Conservation (phyloP, 805 yeast genomes). For the Barnettozyma salicaria region DNA sequence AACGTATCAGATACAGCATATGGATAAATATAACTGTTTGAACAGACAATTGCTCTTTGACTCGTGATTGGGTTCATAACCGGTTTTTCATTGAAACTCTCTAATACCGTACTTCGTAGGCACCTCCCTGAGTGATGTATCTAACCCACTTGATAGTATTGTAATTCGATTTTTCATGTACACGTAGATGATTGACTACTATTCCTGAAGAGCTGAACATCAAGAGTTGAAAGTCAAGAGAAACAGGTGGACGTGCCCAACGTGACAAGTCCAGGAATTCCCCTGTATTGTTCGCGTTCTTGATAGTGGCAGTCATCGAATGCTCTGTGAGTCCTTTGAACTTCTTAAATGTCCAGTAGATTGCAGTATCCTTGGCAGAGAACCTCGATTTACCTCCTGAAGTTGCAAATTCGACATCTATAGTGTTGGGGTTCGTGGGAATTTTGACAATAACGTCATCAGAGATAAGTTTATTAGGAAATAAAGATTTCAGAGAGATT, state of each 20-base stretch:
- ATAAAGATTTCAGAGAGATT: slow-evolving; percentile 57
- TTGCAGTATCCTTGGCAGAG: slow-evolving; percentile 55
- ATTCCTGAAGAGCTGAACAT: slow-evolving; percentile 78
- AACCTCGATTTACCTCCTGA: slow-evolving; percentile 66
- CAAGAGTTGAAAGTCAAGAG: slow-evolving; percentile 58
- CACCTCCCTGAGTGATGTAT: slow-evolving; percentile 69
- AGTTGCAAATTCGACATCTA: slow-evolving; percentile 39
- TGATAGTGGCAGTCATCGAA: slow-evolving; percentile 50
- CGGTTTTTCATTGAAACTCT: neutral
- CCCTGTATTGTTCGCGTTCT: slow-evolving; percentile 25
- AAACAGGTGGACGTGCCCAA: slow-evolving; percentile 48
- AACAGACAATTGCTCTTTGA: too few relatives aligned
- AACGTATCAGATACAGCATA: too few relatives aligned
- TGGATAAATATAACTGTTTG: too few relatives aligned
- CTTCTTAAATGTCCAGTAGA: slow-evolving; percentile 67
- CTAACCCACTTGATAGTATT: slow-evolving; percentile 83
- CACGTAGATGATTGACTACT: slow-evolving; percentile 63
- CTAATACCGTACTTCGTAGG: slow-evolving; percentile 71
- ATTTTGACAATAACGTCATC: slow-evolving; percentile 56
- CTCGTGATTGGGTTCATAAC: neutral
- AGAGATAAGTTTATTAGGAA: slow-evolving; percentile 52
- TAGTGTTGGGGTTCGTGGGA: slow-evolving; percentile 62
- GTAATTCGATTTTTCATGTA: slow-evolving; percentile 50
- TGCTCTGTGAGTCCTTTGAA: slow-evolving; percentile 62
- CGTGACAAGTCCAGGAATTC: slow-evolving; percentile 9